Base-by-base conservation (phyloP, 1,284 basidiomycete genomes). In the Fomitopsis palustris region DNA sequence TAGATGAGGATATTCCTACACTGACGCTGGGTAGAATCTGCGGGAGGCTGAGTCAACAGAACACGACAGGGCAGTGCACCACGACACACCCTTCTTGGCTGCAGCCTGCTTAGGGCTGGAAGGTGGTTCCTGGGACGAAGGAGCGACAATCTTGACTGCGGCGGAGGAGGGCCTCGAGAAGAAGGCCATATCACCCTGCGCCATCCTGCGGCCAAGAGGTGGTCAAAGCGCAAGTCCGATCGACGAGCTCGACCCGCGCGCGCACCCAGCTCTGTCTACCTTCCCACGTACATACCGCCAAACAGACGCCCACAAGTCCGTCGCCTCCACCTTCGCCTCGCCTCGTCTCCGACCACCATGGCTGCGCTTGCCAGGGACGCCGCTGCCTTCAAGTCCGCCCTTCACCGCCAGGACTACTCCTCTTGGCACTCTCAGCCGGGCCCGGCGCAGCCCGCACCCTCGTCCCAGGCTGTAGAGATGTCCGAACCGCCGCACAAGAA, bases 1-100 rank as follows among this genome's bases (percentile, higher is more conserved):
- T 94, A 90, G 65, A 95, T 94, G 72, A 91, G 78, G 57, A 93
- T 86, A 78, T 95, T 95, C 70, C 89, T 85, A 76, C 93, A 95
- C 70, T 93, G 87, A 53, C 89, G 83, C 71, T 90, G 88, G 29
- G 84, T 79, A 56, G 82, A 78, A 74, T 90, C 88, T 88, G 67
- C 56, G 45, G 51, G 51, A 49, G 39, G 56, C 45, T 61, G 41
- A 43, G 55, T 57, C 61, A 49, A 61, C 47, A 21, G 57, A 61
- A 54, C 35, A 62, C 45, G 35, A 37, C 4, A 51, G 54, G 62
- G 64, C 47, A 55, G 54, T 47, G 55, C 27, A 37, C 21, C 35
- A 38, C 29, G 19, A 69, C 72, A 56, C 62, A 81, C 82, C 81
- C 69, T 76, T 76, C 74, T 73, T 83, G 16, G 67, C 4, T 37